phyloP scores from a whole-genome alignment of 164 flowering plant genomes.

The Brasenia schreberi region DNA sequence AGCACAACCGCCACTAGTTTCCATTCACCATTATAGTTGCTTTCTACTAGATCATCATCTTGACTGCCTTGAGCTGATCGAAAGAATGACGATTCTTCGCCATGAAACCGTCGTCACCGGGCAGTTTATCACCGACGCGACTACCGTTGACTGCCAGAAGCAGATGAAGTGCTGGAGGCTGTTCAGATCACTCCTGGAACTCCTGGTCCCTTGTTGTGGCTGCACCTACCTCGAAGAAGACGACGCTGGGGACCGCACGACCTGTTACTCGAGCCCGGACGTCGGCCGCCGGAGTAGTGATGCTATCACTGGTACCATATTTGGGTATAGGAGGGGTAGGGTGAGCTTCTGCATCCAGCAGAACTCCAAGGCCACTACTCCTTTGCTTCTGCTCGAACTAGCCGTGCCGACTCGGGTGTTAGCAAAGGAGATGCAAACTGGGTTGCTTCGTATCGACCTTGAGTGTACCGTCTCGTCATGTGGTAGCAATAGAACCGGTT shows the following conservation, averaged over 20 bases:
- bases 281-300: constrained; percentile 9
- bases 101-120: background rate
- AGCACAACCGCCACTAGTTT: background rate
- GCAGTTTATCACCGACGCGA: background rate
- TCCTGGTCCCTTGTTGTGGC: background rate
- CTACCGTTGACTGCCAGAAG: constrained; percentile 2
- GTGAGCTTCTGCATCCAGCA: constrained; percentile 52
- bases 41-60: background rate
- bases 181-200: background rate
- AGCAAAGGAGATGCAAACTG: constrained; percentile 40
- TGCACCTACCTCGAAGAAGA: background rate
- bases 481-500: background rate
- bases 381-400: constrained; percentile 38
- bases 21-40: background rate
- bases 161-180: background rate
- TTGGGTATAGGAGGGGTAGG: constrained; percentile 41
- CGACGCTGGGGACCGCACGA: constrained; percentile 2
- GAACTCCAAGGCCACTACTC: constrained; percentile 15
- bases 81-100: background rate
- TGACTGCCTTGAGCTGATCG: background rate
- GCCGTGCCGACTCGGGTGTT: constrained; percentile 38
- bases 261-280: background rate
- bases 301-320: constrained; percentile 44
- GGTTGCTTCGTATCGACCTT: constrained; percentile 39
- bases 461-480: constrained; percentile 16